These are phyloP conservation scores for Herpetospermum pedunculosum DNA, from an alignment of 306 rosid species.

Conservation along the genomic window DNA sequence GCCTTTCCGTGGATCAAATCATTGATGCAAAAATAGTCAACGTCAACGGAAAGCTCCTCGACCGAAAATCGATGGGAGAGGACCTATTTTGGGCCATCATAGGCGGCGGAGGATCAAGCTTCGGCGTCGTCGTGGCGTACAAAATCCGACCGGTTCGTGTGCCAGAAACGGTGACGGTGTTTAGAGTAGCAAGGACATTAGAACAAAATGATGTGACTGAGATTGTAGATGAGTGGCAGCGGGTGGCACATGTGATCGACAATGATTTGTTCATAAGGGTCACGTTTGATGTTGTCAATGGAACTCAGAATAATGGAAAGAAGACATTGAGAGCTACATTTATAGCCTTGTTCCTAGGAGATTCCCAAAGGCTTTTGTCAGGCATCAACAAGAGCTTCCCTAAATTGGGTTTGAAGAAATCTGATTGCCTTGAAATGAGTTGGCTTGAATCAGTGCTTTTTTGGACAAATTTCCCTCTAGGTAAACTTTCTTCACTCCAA, in stretches of 20 bases:
- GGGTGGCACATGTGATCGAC: slow-evolving; percentile 27
- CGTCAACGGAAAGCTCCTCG: slow-evolving; percentile 31
- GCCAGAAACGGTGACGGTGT: slow-evolving; percentile 41
- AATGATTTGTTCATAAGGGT: slow-evolving; percentile 42
- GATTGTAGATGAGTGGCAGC: slow-evolving; percentile 35
- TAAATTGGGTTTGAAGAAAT: slow-evolving; percentile 32
- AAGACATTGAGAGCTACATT: slow-evolving; percentile 33
- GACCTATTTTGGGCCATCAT: slow-evolving; percentile 47
- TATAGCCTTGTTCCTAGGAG: slow-evolving; percentile 35
- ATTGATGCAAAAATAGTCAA: slow-evolving; percentile 34
- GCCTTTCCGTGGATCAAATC: slow-evolving; percentile 35
- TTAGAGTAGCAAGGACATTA: slow-evolving; percentile 22
- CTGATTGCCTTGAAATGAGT: slow-evolving; percentile 34
- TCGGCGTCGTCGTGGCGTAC: slow-evolving; percentile 36
- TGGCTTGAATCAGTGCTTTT: slow-evolving; percentile 42
- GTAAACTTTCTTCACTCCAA: neutral
- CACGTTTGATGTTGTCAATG: slow-evolving; percentile 26
- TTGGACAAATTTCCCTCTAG: slow-evolving; percentile 22
- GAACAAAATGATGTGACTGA: slow-evolving; percentile 31
- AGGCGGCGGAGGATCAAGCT: slow-evolving; percentile 50
- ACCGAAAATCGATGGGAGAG: slow-evolving; percentile 39
- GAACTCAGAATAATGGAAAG: neutral
- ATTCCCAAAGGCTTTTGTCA: slow-evolving; percentile 28
- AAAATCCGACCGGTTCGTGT: slow-evolving; percentile 30
- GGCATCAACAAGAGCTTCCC: slow-evolving; percentile 29